Evolutionary conservation across 2,329 filamentous ascomycete genomes (phyloP).

Genomic region (Diplodia sapinea): DNA sequence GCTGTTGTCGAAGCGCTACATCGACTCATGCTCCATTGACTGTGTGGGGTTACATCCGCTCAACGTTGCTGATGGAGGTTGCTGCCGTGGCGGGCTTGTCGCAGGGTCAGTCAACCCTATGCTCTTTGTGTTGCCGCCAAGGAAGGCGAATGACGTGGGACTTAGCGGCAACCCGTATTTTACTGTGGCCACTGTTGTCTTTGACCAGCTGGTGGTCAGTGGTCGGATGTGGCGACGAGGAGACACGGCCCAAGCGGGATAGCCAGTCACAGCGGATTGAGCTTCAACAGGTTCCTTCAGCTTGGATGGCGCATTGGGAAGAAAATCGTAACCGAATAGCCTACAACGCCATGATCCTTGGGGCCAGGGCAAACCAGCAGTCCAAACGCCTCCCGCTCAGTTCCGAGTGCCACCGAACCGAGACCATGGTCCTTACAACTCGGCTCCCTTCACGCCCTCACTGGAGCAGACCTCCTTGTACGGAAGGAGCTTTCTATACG

Average conservation of each 20-base stretch:
- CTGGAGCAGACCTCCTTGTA: conserved; percentile 54
- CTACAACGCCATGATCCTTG: conserved; percentile 10
- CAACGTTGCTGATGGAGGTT: conserved; percentile 7
- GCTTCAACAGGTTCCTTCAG: neutral
- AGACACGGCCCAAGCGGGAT: neutral
- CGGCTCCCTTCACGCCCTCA: conserved; percentile 42
- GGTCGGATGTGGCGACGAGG: conserved; percentile 11
- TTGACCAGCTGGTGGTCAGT: conserved; percentile 11
- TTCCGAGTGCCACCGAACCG: neutral
- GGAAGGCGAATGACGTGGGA: neutral
- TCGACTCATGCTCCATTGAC: conserved; percentile 14
- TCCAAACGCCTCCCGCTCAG: conserved; percentile 9
- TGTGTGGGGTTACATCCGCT: conserved; percentile 7
- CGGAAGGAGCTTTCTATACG: conserved; percentile 53
- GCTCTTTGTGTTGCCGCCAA: conserved; percentile 3
- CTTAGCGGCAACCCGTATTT: conserved; percentile 15
- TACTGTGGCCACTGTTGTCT: neutral
- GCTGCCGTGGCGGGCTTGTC: neutral
- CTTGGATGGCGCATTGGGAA: neutral
- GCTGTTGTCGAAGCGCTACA: conserved; percentile 16
- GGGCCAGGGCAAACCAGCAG: neutral
- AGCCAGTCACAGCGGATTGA: neutral
- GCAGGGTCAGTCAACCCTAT: too few relatives aligned
- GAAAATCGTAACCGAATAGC: neutral
- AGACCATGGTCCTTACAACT: neutral